Evolutionary conservation across 2,329 filamentous ascomycete species (phyloP).

Genomic region (Metarhizium brunneum): DNA sequence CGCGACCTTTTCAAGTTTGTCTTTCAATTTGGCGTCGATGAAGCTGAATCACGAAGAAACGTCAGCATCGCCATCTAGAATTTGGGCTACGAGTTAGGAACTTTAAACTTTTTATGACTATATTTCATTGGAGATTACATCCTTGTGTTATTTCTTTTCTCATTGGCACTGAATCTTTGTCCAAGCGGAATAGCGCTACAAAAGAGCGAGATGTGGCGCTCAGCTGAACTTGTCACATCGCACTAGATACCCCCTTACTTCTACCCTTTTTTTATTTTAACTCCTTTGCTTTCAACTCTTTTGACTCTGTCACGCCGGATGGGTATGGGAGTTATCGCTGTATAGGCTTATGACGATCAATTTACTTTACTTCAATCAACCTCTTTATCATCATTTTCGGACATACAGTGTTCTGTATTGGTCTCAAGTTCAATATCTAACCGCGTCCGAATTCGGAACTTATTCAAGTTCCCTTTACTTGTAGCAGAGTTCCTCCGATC

Average conservation of each 20-base stretch:
- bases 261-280: not conserved
- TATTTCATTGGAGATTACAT: not conserved
- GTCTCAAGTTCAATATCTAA: not conserved
- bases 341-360: not conserved
- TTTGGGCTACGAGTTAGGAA: not conserved
- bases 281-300: not conserved
- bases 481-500: not conserved
- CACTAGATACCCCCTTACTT: conserved; percentile 1
- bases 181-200: not conserved
- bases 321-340: not conserved
- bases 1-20: conserved; percentile 75
- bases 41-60: conserved; percentile 59
- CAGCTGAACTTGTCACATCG: not conserved
- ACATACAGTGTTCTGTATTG: not conserved
- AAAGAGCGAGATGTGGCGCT: not conserved
- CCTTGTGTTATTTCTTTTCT: not conserved
- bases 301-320: not conserved
- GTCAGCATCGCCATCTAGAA: conserved; percentile 48
- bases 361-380: not conserved
- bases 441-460: not conserved
- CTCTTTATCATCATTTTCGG: not conserved
- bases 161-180: not conserved
- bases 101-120: not conserved
- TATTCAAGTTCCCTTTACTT: not conserved
- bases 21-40: conserved; percentile 75